Evolutionary conservation across 75 land plant species (phyloP), one percentile per base, ranked within the genome.

Genomic region (Pinus albicaulis): DNA sequence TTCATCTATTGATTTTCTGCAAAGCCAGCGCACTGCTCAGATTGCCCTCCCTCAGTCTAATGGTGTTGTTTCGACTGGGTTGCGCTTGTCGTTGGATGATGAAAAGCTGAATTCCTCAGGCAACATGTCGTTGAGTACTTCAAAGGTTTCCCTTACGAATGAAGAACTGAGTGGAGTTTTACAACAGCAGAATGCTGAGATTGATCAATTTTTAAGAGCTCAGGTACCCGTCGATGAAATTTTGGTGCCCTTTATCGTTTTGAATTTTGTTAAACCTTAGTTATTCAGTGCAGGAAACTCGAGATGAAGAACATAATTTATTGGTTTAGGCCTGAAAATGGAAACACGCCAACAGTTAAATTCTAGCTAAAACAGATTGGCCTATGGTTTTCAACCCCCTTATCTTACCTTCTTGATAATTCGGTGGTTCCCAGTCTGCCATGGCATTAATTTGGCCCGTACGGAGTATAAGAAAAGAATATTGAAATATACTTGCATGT

Each of bases 81-180:
- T 95, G 44, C 92, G 89, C 28, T 80, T 95, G 23, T 83, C 98
- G 4, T 86, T 93, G 20, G 90, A 93, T 59, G 90, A 95, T 73
- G 79, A 86, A 5, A 59, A 81, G 8, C 65, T 80, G 20, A 82
- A 76, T 66, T 61, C 70, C 15, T 81, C 80, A 76, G 77, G 72
- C 64, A 82, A 71, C 25, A 57, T 68, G 62, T 82, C 91, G 0
- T 79, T 81, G 2, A 83, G 76, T 13, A 81, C 79, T 28, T 41
- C 80, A 75, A 80, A n/a, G 34, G 61, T n/a, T 24, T 78, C 83
- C 5, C 26, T 80, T 23, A 22, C 82, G 10, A 81, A 79, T 13
- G 91, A 87, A 53, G 95, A 87, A 52, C 57, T 93, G 24, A 82
- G 81, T 38, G 74, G 74, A 7, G 92, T 91, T 82, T 61, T 91